A percentile compares a stretch with the other conserved stretches of the same genome.
Conservation (phyloP, 306 rosid genomes). For the Prunus davidiana region DNA sequence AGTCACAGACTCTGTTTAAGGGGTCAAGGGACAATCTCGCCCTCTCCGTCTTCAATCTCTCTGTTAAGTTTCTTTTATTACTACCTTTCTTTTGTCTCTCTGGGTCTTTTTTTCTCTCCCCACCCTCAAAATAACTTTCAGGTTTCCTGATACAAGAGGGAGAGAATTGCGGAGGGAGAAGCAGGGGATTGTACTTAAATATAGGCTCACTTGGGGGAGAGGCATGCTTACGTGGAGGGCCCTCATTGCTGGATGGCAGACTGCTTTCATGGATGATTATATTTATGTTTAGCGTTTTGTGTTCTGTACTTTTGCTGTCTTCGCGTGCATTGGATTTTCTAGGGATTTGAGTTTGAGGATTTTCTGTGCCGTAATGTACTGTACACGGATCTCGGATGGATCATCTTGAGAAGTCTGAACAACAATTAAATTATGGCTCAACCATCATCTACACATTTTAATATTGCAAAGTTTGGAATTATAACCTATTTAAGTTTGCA, state of each 20-base stretch:
- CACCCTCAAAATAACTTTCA: neutral
- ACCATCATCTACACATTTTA: too few relatives aligned
- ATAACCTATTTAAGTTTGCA: too few relatives aligned
- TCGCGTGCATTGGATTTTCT: too few relatives aligned
- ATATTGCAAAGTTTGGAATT: too few relatives aligned
- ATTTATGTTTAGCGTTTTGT: too few relatives aligned
- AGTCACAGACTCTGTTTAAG: constrained; percentile 3
- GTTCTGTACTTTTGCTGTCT: too few relatives aligned
- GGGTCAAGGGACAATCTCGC: neutral
- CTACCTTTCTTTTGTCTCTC: neutral
- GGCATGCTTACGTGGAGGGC: neutral
- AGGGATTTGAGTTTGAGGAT: too few relatives aligned
- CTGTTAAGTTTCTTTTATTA: neutral
- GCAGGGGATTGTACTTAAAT: neutral
- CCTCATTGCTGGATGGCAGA: neutral
- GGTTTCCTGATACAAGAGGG: neutral
- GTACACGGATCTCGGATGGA: too few relatives aligned
- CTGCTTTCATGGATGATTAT: too few relatives aligned
- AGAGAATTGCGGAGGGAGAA: neutral
- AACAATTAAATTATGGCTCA: too few relatives aligned
- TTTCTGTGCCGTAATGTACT: too few relatives aligned
- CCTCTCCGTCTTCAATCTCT: neutral
- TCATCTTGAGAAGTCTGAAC: too few relatives aligned
- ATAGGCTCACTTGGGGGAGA: neutral
- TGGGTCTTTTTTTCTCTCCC: neutral